Evolutionary conservation across 164 flowering plant genomes (phyloP).

Genomic region (Magnolia officinalis): DNA sequence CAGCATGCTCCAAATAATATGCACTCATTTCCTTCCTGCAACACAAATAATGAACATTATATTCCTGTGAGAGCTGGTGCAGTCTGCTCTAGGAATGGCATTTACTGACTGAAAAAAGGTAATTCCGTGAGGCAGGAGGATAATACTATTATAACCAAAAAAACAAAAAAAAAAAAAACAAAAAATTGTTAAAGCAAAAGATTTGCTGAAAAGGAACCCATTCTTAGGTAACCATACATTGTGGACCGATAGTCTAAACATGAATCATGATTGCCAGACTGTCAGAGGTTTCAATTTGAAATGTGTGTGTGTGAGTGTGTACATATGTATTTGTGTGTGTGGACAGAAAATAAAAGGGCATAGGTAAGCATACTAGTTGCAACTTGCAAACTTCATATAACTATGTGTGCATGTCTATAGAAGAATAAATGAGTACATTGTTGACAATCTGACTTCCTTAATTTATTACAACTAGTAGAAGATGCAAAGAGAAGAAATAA

Average conservation of each 20-base stretch:
- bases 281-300: too few species aligned
- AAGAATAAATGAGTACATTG: not conserved
- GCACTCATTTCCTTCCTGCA: constrained; percentile 98
- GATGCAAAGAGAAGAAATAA: not conserved
- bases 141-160: too few species aligned
- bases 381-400: not conserved
- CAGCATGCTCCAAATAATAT: constrained; percentile 84
- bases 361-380: not conserved
- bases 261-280: too few species aligned
- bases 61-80: not conserved
- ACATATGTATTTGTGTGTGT: not conserved
- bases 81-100: not conserved
- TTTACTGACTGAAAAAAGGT: not conserved
- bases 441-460: not conserved
- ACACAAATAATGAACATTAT: constrained; percentile 13
- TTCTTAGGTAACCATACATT: too few species aligned
- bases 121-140: too few species aligned
- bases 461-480: not conserved
- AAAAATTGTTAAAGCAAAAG: not conserved
- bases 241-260: too few species aligned
- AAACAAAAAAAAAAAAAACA: too few species aligned
- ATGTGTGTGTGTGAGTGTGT: too few species aligned
- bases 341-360: not conserved
- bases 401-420: not conserved
- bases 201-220: not conserved